phyloP scores from a whole-genome alignment of 2,329 filamentous ascomycete species.

The Reticulascus tulasneorum region DNA sequence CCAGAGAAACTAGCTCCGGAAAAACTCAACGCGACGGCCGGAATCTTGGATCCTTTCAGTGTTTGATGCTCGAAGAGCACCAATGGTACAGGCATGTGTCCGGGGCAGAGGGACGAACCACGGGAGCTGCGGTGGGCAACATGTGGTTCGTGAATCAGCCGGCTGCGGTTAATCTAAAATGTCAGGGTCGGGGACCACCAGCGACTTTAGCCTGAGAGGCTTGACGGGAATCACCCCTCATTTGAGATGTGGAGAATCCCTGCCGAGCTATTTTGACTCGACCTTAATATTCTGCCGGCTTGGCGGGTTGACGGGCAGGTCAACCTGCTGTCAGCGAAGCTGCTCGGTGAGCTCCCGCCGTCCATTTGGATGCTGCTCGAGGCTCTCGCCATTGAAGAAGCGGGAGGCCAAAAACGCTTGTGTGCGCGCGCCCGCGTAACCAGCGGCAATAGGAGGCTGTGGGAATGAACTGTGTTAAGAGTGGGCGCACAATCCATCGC shows the following conservation, averaged over 20 bases:
- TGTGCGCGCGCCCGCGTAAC: too few relatives aligned
- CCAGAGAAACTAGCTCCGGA: not conserved
- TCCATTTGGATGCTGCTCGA: too few relatives aligned
- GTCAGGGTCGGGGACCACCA: slow-evolving; percentile 1
- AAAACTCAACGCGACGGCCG: not conserved
- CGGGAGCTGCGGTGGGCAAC: slow-evolving; percentile 6
- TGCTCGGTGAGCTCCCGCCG: too few relatives aligned
- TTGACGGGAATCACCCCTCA: slow-evolving; percentile 10
- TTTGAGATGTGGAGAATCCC: slow-evolving; percentile 9
- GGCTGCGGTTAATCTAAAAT: slow-evolving; percentile 14
- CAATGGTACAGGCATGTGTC: slow-evolving; percentile 5
- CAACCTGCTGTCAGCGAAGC: too few relatives aligned
- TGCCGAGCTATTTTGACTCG: too few relatives aligned
- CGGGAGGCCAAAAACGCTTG: too few relatives aligned
- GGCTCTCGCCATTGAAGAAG: too few relatives aligned
- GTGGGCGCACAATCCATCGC: too few relatives aligned
- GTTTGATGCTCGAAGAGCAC: slow-evolving; percentile 1
- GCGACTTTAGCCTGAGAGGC: slow-evolving; percentile 14
- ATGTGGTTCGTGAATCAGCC: slow-evolving; percentile 9
- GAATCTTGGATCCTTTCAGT: slow-evolving; percentile 1
- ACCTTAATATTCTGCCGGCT: too few relatives aligned
- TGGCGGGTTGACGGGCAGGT: too few relatives aligned
- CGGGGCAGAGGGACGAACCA: slow-evolving; percentile 5
- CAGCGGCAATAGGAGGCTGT: too few relatives aligned
- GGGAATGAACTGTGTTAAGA: too few relatives aligned